These are phyloP conservation scores for Xylariaceae sp. DNA, from an alignment of 2,329 filamentous ascomycete genomes.

Conservation along the genomic window DNA sequence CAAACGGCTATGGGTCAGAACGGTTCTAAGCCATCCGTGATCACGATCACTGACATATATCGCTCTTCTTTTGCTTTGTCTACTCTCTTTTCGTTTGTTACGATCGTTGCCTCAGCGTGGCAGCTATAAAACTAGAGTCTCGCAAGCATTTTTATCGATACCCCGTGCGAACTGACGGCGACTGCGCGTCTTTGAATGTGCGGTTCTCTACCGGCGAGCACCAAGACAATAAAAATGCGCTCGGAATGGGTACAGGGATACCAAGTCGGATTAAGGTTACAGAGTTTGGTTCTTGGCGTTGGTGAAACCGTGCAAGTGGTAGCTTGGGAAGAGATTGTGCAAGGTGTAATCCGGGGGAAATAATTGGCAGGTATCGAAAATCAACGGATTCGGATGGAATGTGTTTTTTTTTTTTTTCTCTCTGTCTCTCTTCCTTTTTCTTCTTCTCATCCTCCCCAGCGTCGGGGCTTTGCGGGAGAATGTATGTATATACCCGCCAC, in stretches of 20 bases:
- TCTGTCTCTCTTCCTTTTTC: too few relatives aligned
- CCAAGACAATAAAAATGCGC: conserved; percentile 16
- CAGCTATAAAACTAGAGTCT: conserved; percentile 22
- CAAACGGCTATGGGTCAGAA: conserved; percentile 50
- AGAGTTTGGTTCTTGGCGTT: conserved; percentile 21
- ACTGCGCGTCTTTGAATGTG: conserved; percentile 5
- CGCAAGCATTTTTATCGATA: conserved; percentile 22
- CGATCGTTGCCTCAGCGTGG: conserved; percentile 14
- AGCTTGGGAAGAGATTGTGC: conserved; percentile 1
- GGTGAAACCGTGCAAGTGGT: conserved; percentile 13
- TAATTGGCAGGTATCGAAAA: conserved; percentile 1
- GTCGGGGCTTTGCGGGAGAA: conserved; percentile 17
- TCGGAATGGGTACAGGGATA: conserved; percentile 19
- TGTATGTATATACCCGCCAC: conserved; percentile 27
- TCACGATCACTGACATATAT: conserved; percentile 18
- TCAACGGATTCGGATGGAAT: neutral
- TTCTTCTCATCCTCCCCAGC: neutral
- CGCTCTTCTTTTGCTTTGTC: conserved; percentile 1
- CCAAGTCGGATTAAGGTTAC: conserved; percentile 17
- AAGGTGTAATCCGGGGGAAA: conserved; percentile 4
- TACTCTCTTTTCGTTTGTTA: conserved; percentile 1
- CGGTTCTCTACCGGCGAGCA: conserved; percentile 11
- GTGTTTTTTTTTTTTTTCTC: too few relatives aligned
- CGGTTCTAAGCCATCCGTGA: conserved; percentile 32
- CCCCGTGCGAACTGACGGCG: conserved; percentile 19